phyloP scores from a whole-genome alignment of 2,329 filamentous ascomycete species.

The Colletotrichum tofieldiae region DNA sequence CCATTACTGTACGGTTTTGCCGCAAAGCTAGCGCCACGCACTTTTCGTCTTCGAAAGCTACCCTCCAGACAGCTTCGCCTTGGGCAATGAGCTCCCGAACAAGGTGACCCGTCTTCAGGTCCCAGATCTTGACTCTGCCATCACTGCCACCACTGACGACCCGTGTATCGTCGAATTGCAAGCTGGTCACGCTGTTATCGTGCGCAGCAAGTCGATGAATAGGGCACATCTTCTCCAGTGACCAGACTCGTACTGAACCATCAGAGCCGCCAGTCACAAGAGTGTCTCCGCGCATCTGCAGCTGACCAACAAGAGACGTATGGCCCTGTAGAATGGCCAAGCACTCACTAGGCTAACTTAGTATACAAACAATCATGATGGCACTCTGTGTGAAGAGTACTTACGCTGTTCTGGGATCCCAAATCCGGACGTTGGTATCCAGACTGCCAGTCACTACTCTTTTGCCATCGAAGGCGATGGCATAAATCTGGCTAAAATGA shows the following conservation, averaged over 20 bases:
- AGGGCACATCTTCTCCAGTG: constrained; percentile 87
- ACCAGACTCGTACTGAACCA: constrained; percentile 97
- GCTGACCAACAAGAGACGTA: constrained; percentile 94
- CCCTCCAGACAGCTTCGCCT: constrained; percentile 96
- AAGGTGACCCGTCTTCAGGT: constrained; percentile 90
- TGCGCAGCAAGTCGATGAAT: constrained; percentile 97
- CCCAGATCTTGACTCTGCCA: constrained; percentile 99
- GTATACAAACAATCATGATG: constrained; percentile 44
- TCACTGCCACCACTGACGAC: constrained; percentile 97
- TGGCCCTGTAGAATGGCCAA: constrained; percentile 96
- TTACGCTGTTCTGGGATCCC: constrained; percentile 91
- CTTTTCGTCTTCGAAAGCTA: constrained; percentile 98
- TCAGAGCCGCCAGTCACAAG: constrained; percentile 97
- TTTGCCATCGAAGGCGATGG: constrained; percentile 95
- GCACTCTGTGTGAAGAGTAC: constrained; percentile 49
- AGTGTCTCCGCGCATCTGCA: constrained; percentile 95
- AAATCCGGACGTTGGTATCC: constrained; percentile 96
- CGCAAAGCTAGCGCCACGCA: constrained; percentile 95
- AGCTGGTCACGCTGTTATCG: constrained; percentile 97
- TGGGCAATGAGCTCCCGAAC: constrained; percentile 93
- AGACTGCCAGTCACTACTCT: constrained; percentile 95
- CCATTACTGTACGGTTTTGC: constrained; percentile 92
- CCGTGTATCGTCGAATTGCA: constrained; percentile 96
- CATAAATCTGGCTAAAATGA: constrained; percentile 99
- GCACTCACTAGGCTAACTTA: constrained; percentile 73